Evolutionary conservation across 116 monocot species (phyloP).

Genomic region (Iris pallida): DNA sequence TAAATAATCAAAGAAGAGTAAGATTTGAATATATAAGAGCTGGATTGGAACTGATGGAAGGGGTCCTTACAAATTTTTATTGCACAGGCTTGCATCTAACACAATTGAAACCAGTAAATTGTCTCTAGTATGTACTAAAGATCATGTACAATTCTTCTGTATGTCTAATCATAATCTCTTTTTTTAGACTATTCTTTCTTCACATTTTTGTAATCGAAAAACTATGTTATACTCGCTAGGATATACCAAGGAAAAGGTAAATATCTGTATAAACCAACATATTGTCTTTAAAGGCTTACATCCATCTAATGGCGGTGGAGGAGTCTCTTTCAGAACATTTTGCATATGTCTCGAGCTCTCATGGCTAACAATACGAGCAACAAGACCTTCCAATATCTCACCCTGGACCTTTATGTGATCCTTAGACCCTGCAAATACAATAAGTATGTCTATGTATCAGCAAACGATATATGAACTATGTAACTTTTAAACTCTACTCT

Average conservation of each 20-base stretch:
- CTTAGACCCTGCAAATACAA: conserved; percentile 64
- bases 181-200: no score
- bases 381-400: conserved; percentile 97
- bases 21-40: no score
- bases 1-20: no score
- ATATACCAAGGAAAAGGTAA: not conserved
- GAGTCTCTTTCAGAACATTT: conserved; percentile 61
- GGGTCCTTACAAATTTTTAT: no score
- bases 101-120: no score
- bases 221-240: no score
- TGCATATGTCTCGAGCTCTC: conserved; percentile 79
- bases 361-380: conserved; percentile 85
- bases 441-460: not conserved
- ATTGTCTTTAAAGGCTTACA: conserved; percentile 29
- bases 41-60: no score
- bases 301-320: conserved; percentile 43
- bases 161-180: no score
- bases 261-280: not conserved
- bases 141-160: no score
- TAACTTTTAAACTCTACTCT: not conserved
- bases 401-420: conserved; percentile 90
- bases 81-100: no score
- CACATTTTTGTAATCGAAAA: no score
- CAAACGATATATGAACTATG: not conserved
- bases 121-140: no score